Base-by-base conservation (phyloP, 2,329 filamentous ascomycete genomes). In the Neofusicoccum parvum region DNA sequence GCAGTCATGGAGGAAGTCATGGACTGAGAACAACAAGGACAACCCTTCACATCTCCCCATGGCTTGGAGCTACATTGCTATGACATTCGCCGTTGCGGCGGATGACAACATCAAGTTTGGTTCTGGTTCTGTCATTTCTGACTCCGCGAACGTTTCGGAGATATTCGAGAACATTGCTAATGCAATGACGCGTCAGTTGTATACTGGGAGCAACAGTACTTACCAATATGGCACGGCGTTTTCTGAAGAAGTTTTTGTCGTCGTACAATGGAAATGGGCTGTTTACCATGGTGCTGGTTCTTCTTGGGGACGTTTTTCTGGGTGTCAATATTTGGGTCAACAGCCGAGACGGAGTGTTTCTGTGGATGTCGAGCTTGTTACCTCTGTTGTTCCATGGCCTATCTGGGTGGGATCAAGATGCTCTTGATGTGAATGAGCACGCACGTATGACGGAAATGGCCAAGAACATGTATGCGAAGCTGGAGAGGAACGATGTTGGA, bases 351-450 rank as follows among this genome's bases (percentile, higher is more conserved):
- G n/a, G n/a, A 5, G 48, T 49, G 9, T 48, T 39, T 15, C n/a
- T 63, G 32, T 45, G 60, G 60, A 63, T 54, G 49, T 53, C 60
- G 23, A 63, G 60, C n/a, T 27, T 62, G 36, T 12, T 62, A 1
- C 45, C 45, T 1, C 36, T 62, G 12, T 20, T 62, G 17, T 62
- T 62, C 45, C 59, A 49, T 4, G 48, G 48, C 4, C 34, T 62
- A 10, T 3, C 51, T 2, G 46, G 59, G 4, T 62, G 34, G 46
- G 56, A 60, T 9, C 56, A 20, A 12, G 17, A 43, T 12, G 37
- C 7, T n/a, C 53, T 60, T n/a, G n/a, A 48, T 12, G 41, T 34
- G 1, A 17, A 60, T 36, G 17, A 60, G 41, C 34, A 7, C 9
- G 10, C 43, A 1, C 27, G 48, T 1, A 45, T 60, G 41, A 20